These are phyloP conservation scores for Arthrinium puccinioides DNA, from an alignment of 2,329 filamentous ascomycete species.

Conservation along the genomic window DNA sequence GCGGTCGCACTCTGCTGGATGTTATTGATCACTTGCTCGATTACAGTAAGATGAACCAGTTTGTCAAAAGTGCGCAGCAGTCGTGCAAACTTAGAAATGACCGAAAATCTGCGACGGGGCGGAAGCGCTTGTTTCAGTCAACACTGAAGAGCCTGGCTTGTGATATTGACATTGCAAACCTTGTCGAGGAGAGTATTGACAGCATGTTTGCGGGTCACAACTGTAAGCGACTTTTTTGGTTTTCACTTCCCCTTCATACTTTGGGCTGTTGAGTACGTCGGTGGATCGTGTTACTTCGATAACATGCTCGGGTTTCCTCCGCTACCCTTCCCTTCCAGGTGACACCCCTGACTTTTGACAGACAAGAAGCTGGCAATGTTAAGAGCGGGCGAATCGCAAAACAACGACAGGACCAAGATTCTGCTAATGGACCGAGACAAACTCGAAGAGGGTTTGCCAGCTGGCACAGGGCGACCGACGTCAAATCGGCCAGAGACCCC, in stretches of 20 bases:
- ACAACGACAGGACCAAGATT: background rate
- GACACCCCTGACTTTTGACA: background rate
- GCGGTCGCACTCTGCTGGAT: conserved; percentile 43
- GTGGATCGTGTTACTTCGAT: conserved; percentile 34
- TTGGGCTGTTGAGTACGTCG: conserved; percentile 26
- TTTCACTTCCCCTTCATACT: background rate
- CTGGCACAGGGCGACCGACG: background rate
- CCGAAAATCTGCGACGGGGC: conserved; percentile 1
- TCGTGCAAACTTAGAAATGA: conserved; percentile 6
- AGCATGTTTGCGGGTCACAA: conserved; percentile 38
- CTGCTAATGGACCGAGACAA: background rate
- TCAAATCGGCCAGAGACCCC: too few species aligned
- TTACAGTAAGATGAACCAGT: conserved; percentile 47
- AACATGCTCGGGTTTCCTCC: conserved; percentile 33
- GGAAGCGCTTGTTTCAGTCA: conserved; percentile 9
- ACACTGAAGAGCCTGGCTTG: conserved; percentile 15
- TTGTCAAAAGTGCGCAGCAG: conserved; percentile 13
- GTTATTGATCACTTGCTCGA: conserved; percentile 46
- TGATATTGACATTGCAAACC: conserved; percentile 27
- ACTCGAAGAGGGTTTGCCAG: background rate
- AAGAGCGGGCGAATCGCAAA: background rate
- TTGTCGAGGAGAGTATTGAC: conserved; percentile 39
- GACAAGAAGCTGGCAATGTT: background rate
- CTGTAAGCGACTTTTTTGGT: conserved; percentile 13
- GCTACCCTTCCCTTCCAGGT: background rate